Evolutionary conservation across 192 early-diverging fungal genomes (phyloP), one percentile per base, ranked within the genome.

Genomic region (Entrophospora sp.): DNA sequence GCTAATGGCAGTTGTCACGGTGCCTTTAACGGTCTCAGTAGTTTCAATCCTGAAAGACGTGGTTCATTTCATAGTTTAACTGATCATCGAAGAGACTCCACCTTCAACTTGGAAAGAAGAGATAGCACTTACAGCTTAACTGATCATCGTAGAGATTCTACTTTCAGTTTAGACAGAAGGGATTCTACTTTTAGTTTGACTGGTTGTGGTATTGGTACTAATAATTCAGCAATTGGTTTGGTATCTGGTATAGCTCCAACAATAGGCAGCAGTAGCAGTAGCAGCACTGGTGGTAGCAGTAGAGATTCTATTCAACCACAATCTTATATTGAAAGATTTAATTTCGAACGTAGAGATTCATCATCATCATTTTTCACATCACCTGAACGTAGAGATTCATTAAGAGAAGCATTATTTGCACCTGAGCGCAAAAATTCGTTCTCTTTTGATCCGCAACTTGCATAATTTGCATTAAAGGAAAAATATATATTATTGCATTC

Each of bases 361-460:
- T 40, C 49, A 52, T 28, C 53, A 32, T 12, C 25, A 10, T 57
- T 57, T 31, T 66, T 55, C 7, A 43, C 55, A n/a, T 20, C 18
- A 2, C 22, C 48, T 25, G 64, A 66, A 20, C 36, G 64, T n/a
- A 66, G 64, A 22, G 64, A 66, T 55, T 48, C 61, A 13, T 42
- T 51, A 22, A 57, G 53, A 10, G 53, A 57, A 22, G 9, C 57
- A 2, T 55, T 51, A 10, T 66, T 66, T 22, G 12, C 35, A 1
- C 25, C 49, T 2, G 52, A 52, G 43, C 36, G 64, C 30, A 52
- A 51, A 31, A 36, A 66, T 28, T 52, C 64, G 6, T 66, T 55
- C n/a, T 55, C 49, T 55, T 66, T 66, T 24, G 64, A 66, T 38
- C 64, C 64, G 9, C 64, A 66, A 37, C 55, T 66, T 48, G 64